A percentile compares a stretch with the other conserved stretches of the same genome.
phyloP scores from a whole-genome alignment of 345 rosid species.

The Camelina hispida region DNA sequence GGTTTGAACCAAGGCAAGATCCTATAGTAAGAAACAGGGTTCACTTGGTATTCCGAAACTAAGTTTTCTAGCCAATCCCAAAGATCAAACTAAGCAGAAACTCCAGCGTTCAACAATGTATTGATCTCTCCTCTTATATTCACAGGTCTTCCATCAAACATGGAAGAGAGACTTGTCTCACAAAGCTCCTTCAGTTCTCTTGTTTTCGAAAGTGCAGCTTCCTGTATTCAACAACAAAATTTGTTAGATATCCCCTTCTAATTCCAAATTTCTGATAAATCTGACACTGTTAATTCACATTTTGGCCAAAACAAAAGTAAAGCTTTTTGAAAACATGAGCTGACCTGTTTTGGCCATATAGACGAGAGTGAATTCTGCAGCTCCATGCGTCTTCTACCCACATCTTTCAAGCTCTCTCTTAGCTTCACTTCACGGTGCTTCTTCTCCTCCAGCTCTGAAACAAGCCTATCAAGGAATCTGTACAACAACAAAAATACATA shows the following conservation, averaged over 20 bases:
- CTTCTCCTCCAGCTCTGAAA: constrained; percentile 80
- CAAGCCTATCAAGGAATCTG: constrained; percentile 93
- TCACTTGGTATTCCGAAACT: constrained; percentile 30
- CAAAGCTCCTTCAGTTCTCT: constrained; percentile 88
- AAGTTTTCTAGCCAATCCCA: constrained; percentile 21
- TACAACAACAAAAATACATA: constrained; percentile 29
- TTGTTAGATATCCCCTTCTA: constrained; percentile 3
- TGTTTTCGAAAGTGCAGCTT: constrained; percentile 78
- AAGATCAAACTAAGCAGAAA: constrained; percentile 49
- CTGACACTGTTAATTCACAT: constrained; percentile 5
- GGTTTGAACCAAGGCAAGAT: constrained; percentile 33
- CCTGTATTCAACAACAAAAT: constrained; percentile 54
- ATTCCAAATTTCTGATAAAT: constrained; percentile 14
- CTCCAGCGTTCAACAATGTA: constrained; percentile 73
- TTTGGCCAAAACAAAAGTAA: constrained; percentile 10
- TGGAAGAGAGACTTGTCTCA: constrained; percentile 82
- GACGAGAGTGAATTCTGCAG: constrained; percentile 88
- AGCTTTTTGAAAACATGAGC: constrained; percentile 14
- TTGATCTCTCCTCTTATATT: constrained; percentile 95
- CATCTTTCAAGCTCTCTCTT: constrained; percentile 79
- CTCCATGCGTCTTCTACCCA: constrained; percentile 83
- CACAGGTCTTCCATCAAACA: constrained; percentile 97
- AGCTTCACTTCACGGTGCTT: constrained; percentile 81
- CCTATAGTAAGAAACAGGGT: constrained; percentile 23
- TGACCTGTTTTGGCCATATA: constrained; percentile 94